phyloP scores from a whole-genome alignment of 306 rosid species.

The Lathyrus aphaca region DNA sequence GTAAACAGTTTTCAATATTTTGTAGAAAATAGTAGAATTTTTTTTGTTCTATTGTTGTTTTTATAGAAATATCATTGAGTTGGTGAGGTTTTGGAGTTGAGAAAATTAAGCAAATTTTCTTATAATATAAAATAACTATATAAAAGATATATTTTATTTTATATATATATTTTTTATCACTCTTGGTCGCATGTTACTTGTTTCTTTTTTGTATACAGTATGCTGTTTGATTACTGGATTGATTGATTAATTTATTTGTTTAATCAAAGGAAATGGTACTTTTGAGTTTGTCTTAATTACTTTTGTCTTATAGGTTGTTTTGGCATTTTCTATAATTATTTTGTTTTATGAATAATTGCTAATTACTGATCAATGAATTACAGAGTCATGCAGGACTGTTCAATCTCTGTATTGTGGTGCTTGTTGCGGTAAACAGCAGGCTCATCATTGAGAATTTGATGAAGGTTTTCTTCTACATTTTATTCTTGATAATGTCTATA shows the following conservation, averaged over 20 bases:
- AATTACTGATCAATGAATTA: conserved; percentile 26
- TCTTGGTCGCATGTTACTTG: conserved; percentile 22
- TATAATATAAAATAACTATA: neutral
- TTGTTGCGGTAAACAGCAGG: conserved; percentile 93
- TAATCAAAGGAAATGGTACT: conserved; percentile 6
- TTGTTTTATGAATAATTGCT: conserved; percentile 11
- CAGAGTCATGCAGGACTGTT: conserved; percentile 98
- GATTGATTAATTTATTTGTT: conserved; percentile 19
- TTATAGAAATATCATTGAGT: neutral
- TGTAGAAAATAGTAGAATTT: neutral
- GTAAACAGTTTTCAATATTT: neutral
- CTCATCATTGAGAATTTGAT: conserved; percentile 93
- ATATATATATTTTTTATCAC: neutral
- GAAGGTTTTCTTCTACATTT: conserved; percentile 66
- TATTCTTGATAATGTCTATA: conserved; percentile 18
- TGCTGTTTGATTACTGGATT: conserved; percentile 14
- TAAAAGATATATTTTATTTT: neutral
- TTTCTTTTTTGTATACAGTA: neutral
- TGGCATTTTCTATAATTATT: neutral
- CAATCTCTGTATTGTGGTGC: conserved; percentile 96
- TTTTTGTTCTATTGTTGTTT: no score
- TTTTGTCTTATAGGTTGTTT: neutral
- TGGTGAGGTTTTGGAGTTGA: conserved; percentile 10
- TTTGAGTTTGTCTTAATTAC: conserved; percentile 18
- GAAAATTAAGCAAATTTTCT: neutral